Percentiles rank a stretch among this genome's conserved stretches.
These are phyloP conservation scores for Rhizopus sp. DNA, from an alignment of 371 early-diverging fungal species.

Conservation along the genomic window DNA sequence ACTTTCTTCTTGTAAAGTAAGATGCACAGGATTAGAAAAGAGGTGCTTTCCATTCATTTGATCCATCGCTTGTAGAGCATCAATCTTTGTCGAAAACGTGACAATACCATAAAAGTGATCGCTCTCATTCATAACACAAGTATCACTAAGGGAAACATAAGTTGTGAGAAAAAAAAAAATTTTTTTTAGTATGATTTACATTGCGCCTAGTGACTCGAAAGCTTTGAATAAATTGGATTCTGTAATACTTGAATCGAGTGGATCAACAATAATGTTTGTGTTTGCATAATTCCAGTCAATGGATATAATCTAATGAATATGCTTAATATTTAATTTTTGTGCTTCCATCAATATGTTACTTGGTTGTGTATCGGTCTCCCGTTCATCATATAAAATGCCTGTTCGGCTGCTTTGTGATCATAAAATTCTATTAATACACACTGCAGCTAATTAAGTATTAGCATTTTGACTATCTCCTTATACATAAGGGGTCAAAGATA, in stretches of 20 bases:
- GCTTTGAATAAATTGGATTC: slow-evolving; percentile 72
- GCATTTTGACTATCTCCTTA: neutral
- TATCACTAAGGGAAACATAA: slow-evolving; percentile 55
- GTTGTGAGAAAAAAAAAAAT: neutral
- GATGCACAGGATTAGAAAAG: slow-evolving; percentile 62
- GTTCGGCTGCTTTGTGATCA: slow-evolving; percentile 70
- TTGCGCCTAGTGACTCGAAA: slow-evolving; percentile 75
- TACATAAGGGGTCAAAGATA: neutral
- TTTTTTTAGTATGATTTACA: slow-evolving; percentile 49
- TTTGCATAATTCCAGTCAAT: slow-evolving; percentile 25
- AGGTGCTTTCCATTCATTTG: slow-evolving; percentile 76
- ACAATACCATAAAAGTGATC: slow-evolving; percentile 83
- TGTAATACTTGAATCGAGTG: slow-evolving; percentile 78
- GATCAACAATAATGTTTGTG: slow-evolving; percentile 75
- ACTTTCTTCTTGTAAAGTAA: slow-evolving; percentile 83
- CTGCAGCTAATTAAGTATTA: slow-evolving; percentile 51
- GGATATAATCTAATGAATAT: slow-evolving; percentile 26
- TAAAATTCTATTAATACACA: slow-evolving; percentile 83
- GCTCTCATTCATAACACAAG: slow-evolving; percentile 85
- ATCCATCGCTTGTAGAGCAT: slow-evolving; percentile 80
- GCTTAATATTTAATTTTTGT: neutral
- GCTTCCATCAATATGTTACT: slow-evolving; percentile 26
- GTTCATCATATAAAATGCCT: slow-evolving; percentile 74
- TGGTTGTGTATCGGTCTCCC: slow-evolving; percentile 62
- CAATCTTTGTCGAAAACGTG: slow-evolving; percentile 72